Percentiles rank a stretch among this genome's conserved stretches.
Conservation (phyloP, 2,329 filamentous ascomycete genomes). For the Akanthomyces muscarius region DNA sequence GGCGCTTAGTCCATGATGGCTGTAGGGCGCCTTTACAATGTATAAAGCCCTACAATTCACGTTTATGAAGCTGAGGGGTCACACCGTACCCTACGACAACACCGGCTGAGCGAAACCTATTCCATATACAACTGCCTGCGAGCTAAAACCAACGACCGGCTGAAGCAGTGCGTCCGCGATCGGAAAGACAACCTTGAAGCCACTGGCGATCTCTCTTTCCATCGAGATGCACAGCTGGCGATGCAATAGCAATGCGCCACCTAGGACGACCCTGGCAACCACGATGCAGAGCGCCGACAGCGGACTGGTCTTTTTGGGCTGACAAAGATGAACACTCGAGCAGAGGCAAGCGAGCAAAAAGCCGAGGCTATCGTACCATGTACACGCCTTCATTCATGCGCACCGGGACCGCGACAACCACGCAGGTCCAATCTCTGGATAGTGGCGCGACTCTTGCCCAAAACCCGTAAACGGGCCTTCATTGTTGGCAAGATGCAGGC, state of each 20-base stretch:
- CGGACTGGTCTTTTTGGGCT: neutral
- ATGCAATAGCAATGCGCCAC: slow-evolving; percentile 1
- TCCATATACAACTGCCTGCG: neutral
- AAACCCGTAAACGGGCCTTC: neutral
- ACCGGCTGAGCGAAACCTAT: neutral
- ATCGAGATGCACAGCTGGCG: neutral
- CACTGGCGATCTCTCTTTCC: neutral
- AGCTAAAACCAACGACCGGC: neutral
- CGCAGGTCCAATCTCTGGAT: neutral
- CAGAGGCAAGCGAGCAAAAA: neutral
- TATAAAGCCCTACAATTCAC: slow-evolving; percentile 10
- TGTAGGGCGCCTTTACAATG: slow-evolving; percentile 3
- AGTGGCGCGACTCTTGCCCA: neutral
- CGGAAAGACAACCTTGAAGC: neutral
- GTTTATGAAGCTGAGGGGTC: neutral
- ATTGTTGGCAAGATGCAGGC: slow-evolving; percentile 3
- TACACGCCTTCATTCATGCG: neutral
- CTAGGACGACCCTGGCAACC: slow-evolving; percentile 1
- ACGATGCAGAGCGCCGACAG: neutral
- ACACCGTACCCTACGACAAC: neutral
- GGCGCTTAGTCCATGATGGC: neutral
- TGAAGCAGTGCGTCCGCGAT: neutral
- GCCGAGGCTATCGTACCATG: neutral
- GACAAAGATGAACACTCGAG: neutral
- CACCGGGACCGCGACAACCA: neutral